These are phyloP conservation scores for Talaromyces proteolyticus DNA, from an alignment of 495 filamentous ascomycete species.

Conservation along the genomic window DNA sequence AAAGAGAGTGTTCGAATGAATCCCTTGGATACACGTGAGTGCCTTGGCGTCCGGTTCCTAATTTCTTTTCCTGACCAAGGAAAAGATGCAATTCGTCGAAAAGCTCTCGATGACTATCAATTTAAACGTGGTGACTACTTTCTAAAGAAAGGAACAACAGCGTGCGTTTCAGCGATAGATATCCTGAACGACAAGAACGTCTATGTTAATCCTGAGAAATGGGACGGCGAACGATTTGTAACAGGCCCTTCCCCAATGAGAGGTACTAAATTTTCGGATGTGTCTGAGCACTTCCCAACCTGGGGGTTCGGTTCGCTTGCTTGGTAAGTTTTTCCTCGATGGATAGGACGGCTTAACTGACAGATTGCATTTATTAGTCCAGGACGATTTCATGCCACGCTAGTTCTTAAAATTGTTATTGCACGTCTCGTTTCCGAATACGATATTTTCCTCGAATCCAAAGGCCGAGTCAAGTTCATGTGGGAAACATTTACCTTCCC, in stretches of 20 bases:
- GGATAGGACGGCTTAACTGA: no score
- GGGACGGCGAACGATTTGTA: neutral
- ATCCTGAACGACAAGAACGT: neutral
- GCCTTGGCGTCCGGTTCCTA: neutral
- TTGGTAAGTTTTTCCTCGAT: neutral
- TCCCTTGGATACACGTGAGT: neutral
- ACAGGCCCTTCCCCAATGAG: neutral
- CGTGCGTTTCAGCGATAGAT: neutral
- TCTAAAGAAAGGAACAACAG: neutral
- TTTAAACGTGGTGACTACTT: neutral
- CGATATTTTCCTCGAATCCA: neutral
- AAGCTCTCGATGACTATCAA: neutral
- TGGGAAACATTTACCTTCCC: neutral
- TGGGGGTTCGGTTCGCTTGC: constrained; percentile 4
- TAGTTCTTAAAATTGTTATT: neutral
- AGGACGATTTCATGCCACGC: neutral
- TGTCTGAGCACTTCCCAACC: constrained; percentile 2
- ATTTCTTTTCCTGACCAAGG: neutral
- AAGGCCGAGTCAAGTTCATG: neutral
- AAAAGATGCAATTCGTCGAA: neutral
- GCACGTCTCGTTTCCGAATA: neutral
- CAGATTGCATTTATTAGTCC: neutral
- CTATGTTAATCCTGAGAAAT: neutral
- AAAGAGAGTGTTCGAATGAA: neutral
- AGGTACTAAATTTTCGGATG: neutral